phyloP scores from a whole-genome alignment of 2,329 filamentous ascomycete genomes.

The Bipolaris oryzae region DNA sequence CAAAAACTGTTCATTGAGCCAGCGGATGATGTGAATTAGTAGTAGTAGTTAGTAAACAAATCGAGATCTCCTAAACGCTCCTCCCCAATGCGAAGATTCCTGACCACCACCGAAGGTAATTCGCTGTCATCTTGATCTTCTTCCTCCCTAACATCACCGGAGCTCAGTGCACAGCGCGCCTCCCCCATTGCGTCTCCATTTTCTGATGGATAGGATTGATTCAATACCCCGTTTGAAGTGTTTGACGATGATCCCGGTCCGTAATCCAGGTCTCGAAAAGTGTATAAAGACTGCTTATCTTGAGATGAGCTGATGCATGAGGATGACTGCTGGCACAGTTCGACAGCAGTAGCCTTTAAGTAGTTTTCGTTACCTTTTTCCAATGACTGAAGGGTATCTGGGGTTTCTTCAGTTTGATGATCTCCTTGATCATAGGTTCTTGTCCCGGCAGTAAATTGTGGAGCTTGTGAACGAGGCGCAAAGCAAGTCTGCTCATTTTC shows the following conservation, averaged over 20 bases:
- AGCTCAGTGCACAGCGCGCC: neutral
- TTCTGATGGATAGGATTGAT: neutral
- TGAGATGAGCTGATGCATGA: neutral
- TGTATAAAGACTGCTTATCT: neutral
- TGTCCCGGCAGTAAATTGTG: neutral
- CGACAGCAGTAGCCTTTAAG: neutral
- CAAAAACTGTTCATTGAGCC: conserved; percentile 5
- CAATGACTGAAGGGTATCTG: conserved; percentile 28
- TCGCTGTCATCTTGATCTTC: neutral
- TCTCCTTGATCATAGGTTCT: neutral
- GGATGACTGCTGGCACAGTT: neutral
- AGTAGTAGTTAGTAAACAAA: conserved; percentile 2
- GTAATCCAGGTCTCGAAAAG: neutral
- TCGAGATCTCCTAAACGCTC: conserved; percentile 1
- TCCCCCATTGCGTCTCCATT: neutral
- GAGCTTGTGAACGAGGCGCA: neutral
- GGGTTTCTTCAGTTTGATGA: neutral
- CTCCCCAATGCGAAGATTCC: neutral
- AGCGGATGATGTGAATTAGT: neutral
- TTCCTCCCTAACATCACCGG: neutral
- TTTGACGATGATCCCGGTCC: neutral
- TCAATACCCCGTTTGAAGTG: neutral
- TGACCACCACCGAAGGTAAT: neutral
- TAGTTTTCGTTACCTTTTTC: neutral
- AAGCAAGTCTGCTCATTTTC: too few species aligned